These are phyloP conservation scores for Wolfiporia cocos DNA, from an alignment of 1,284 basidiomycete species.

Conservation along the genomic window DNA sequence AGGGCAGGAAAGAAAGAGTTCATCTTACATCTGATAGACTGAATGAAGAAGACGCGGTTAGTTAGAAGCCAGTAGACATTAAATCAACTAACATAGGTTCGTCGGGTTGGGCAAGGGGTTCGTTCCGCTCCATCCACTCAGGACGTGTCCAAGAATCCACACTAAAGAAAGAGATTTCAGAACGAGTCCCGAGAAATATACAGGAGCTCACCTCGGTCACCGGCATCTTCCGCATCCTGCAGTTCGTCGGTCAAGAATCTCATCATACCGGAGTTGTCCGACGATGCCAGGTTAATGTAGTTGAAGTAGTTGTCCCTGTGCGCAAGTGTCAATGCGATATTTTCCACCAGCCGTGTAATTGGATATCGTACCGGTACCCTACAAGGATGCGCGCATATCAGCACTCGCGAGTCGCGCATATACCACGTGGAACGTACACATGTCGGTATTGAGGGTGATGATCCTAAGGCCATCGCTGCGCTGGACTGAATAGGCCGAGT, in stretches of 20 bases:
- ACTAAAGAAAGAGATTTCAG: slow-evolving; percentile 32
- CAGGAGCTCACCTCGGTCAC: slow-evolving; percentile 46
- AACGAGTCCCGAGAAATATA: neutral
- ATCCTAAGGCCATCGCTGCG: slow-evolving; percentile 64
- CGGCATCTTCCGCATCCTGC: slow-evolving; percentile 69
- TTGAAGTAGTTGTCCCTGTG: slow-evolving; percentile 65
- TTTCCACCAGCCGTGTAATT: neutral
- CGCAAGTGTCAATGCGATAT: slow-evolving; percentile 4
- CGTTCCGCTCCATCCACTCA: slow-evolving; percentile 71
- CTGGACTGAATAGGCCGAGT: slow-evolving; percentile 69
- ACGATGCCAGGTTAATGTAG: slow-evolving; percentile 68
- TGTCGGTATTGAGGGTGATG: slow-evolving; percentile 74
- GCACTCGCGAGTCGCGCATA: too few species aligned
- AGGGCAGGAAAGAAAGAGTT: too few species aligned
- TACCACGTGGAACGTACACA: slow-evolving; percentile 62
- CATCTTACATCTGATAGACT: slow-evolving; percentile 77
- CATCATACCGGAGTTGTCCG: slow-evolving; percentile 71
- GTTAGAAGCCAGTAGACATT: neutral
- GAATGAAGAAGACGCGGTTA: neutral
- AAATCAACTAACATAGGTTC: slow-evolving; percentile 50
- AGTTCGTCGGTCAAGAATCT: slow-evolving; percentile 78
- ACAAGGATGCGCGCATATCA: too few species aligned
- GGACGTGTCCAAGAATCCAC: slow-evolving; percentile 78
- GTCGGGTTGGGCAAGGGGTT: slow-evolving; percentile 59
- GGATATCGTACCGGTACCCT: slow-evolving; percentile 41